phyloP scores from a whole-genome alignment of 2,329 filamentous ascomycete genomes.

The Knufia petricola region DNA sequence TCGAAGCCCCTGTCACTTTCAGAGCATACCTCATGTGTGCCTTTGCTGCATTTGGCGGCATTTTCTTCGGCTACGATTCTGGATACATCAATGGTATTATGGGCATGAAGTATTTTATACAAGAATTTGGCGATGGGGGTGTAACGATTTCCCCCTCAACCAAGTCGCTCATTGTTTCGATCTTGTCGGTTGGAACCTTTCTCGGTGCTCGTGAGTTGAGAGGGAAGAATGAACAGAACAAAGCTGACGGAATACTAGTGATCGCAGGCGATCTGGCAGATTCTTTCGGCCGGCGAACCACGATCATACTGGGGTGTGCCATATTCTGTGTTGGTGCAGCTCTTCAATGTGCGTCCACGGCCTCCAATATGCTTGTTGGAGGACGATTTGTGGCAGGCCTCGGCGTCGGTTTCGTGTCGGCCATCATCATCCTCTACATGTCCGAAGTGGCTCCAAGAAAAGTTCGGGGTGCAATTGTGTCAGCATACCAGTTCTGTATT shows the following conservation, averaged over 20 bases:
- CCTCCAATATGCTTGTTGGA: slow-evolving; percentile 65
- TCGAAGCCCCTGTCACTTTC: slow-evolving; percentile 49
- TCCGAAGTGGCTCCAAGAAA: slow-evolving; percentile 59
- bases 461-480: slow-evolving; percentile 39
- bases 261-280: slow-evolving; percentile 71
- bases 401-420: slow-evolving; percentile 77
- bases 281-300: slow-evolving; percentile 59
- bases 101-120: slow-evolving; percentile 42
- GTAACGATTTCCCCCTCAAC: slow-evolving; percentile 22
- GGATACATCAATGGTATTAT: slow-evolving; percentile 47
- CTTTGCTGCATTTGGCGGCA: slow-evolving; percentile 52
- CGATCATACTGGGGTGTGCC: slow-evolving; percentile 41
- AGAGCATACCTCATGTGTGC: slow-evolving; percentile 53
- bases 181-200: slow-evolving; percentile 69
- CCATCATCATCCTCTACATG: slow-evolving; percentile 86
- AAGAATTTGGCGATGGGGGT: slow-evolving; percentile 25
- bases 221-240: not conserved
- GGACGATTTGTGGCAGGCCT: slow-evolving; percentile 75
- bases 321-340: slow-evolving; percentile 61
- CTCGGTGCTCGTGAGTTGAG: slow-evolving; percentile 49
- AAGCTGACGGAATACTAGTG: slow-evolving; percentile 30
- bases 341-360: slow-evolving; percentile 51
- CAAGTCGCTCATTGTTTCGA: slow-evolving; percentile 60
- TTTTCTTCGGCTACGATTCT: slow-evolving; percentile 52
- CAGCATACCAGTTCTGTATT: slow-evolving; percentile 61